These are phyloP conservation scores for Colletotrichum noveboracense DNA, from an alignment of 2,329 filamentous ascomycete species.

Conservation along the genomic window DNA sequence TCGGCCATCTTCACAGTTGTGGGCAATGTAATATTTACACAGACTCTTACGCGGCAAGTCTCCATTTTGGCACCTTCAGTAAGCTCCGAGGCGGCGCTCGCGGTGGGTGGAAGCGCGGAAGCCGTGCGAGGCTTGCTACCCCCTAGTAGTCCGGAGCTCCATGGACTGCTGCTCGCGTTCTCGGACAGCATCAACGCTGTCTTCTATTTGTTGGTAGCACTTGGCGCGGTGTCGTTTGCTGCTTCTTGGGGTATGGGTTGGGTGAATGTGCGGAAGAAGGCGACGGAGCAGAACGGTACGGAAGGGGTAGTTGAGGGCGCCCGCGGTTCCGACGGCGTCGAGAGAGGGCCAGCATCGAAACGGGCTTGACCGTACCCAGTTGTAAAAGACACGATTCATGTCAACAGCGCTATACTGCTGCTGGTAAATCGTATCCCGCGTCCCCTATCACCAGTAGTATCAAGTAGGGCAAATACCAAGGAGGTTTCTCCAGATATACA, in stretches of 20 bases:
- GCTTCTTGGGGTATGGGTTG: background rate
- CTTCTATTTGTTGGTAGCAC: background rate
- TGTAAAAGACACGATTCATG: fast-evolving
- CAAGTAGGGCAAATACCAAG: background rate
- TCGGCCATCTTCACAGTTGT: background rate
- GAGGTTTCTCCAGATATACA: background rate
- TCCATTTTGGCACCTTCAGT: background rate
- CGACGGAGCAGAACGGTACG: background rate
- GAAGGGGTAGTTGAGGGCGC: background rate
- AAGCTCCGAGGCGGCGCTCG: background rate
- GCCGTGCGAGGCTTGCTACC: background rate
- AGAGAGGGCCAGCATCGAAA: background rate
- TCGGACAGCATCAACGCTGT: background rate
- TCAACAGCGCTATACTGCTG: fast-evolving
- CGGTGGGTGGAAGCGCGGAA: background rate
- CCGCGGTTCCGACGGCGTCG: background rate
- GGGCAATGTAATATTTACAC: fast-evolving
- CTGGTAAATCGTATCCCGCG: background rate
- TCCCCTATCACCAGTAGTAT: background rate
- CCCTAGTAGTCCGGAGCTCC: background rate
- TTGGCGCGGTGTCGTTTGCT: background rate
- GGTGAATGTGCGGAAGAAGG: background rate
- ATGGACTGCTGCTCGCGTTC: background rate
- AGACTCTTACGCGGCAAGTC: background rate
- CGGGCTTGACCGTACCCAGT: background rate